Conservation (phyloP, 148 eudicot genomes). For the Cornus suecica region DNA sequence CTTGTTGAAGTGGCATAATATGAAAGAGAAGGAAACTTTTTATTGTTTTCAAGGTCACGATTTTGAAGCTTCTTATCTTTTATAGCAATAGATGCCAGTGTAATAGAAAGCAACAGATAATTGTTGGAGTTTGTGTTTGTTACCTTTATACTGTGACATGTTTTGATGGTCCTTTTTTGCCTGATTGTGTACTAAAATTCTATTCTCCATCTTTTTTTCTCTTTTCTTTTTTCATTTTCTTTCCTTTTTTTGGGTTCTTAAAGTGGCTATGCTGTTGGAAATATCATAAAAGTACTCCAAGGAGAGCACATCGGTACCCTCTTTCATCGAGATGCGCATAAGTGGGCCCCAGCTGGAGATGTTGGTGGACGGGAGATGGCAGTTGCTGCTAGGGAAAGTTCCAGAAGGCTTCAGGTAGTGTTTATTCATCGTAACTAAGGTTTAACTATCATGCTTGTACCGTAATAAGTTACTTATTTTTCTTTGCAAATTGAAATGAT, state of each 20-base stretch:
- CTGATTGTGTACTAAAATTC: neutral
- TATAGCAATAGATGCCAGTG: neutral
- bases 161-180: neutral
- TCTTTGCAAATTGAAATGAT: neutral
- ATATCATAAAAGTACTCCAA: conserved; percentile 68
- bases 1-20: neutral
- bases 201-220: conserved; percentile 10
- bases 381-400: conserved; percentile 85
- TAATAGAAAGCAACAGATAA: neutral
- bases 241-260: neutral
- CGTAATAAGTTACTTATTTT: neutral
- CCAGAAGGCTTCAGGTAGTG: conserved; percentile 81
- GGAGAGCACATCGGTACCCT: conserved; percentile 82
- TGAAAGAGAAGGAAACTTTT: neutral
- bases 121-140: conserved; percentile 7
- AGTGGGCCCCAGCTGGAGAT: conserved; percentile 55
- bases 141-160: neutral
- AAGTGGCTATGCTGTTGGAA: conserved; percentile 77
- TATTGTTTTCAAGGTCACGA: neutral
- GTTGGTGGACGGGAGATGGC: conserved; percentile 80
- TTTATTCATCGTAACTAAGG: neutral
- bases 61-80: neutral
- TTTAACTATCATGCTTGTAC: conserved; percentile 1
- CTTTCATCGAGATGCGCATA: conserved; percentile 77
- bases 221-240: no score